Conservation (phyloP, 768 basidiomycete genomes). For the Jaapia argillacea region DNA sequence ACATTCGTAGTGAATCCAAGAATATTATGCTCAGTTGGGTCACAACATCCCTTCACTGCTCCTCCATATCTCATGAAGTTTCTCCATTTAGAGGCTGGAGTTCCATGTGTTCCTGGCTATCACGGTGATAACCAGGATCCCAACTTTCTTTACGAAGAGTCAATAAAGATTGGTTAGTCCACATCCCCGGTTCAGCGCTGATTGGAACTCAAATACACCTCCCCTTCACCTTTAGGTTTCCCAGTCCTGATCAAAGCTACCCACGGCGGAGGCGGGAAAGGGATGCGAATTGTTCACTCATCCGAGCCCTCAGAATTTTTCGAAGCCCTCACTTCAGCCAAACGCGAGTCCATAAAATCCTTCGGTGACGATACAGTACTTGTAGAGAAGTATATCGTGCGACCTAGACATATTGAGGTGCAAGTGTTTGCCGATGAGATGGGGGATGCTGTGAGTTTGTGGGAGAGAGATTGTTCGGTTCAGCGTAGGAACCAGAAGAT, state of each 20-base stretch:
- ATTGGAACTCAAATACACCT: neutral
- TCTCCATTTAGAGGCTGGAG: constrained; percentile 60
- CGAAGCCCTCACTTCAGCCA: constrained; percentile 77
- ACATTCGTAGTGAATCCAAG: constrained; percentile 70
- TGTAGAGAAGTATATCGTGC: constrained; percentile 82
- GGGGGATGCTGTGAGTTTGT: constrained; percentile 85
- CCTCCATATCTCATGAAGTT: constrained; percentile 4
- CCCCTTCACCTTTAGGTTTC: constrained; percentile 40
- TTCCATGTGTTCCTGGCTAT: constrained; percentile 92
- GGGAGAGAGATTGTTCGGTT: constrained; percentile 91
- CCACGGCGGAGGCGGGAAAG: constrained; percentile 92
- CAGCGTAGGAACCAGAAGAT: constrained; percentile 94
- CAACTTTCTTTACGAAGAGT: constrained; percentile 54
- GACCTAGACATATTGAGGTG: constrained; percentile 87
- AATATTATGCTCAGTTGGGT: constrained; percentile 75
- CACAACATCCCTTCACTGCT: neutral
- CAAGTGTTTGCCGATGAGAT: constrained; percentile 84
- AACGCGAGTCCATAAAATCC: constrained; percentile 79
- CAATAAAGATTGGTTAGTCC: constrained; percentile 56
- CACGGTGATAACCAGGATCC: constrained; percentile 79
- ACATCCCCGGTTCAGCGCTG: neutral
- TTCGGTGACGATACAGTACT: constrained; percentile 85
- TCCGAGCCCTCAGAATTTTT: constrained; percentile 54
- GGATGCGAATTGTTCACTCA: constrained; percentile 76
- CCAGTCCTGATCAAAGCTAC: constrained; percentile 96